Evolutionary conservation across 139 green algal genomes (phyloP), one percentile per base, ranked within the genome.

Genomic region (Chlorella sp.): DNA sequence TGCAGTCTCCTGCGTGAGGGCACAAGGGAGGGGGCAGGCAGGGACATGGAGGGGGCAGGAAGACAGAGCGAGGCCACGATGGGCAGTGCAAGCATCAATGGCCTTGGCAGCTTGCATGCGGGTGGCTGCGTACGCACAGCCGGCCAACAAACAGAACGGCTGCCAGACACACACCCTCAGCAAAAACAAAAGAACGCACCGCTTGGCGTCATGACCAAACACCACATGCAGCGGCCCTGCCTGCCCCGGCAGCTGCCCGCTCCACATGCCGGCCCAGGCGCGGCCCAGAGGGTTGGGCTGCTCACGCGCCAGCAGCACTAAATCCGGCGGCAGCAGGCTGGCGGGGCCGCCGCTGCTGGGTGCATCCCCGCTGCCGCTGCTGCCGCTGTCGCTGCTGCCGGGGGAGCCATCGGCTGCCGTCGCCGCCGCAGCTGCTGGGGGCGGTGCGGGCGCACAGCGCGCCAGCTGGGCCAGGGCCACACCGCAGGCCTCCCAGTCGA

Each of bases 151-250:
- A n/a, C n/a, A n/a, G n/a, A n/a, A n/a, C n/a, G n/a, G n/a, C n/a
- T n/a, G n/a, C n/a, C n/a, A n/a, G n/a, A n/a, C n/a, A n/a, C n/a
- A n/a, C n/a, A n/a, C n/a, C n/a, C n/a, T n/a, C n/a, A n/a, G n/a
- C n/a, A n/a, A n/a, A n/a, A n/a, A n/a, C n/a, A n/a, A n/a, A 55
- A 7, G 7, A 36, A 47, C 32, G 25, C 47, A 78, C 30, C 68
- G 86, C 55, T 80, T 64, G 21, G 92, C 88, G 72, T 97, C 94
- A 44, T 97, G 94, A 1, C 94, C 94, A 75, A 96, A 96, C 32
- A 96, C 87, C 6, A 96, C 89, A 74, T 96, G 94, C 18, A 74
- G 32, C 4, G 93, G 94, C 0, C 92, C 94, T 18, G 62, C 32
- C 51, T 60, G 51, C 12, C 51, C 51, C 51, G 51, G 51, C 51